Evolutionary conservation across 495 filamentous ascomycete genomes (phyloP), one percentile per base, ranked within the genome.

Genomic region (Lophiostoma macrostomum): DNA sequence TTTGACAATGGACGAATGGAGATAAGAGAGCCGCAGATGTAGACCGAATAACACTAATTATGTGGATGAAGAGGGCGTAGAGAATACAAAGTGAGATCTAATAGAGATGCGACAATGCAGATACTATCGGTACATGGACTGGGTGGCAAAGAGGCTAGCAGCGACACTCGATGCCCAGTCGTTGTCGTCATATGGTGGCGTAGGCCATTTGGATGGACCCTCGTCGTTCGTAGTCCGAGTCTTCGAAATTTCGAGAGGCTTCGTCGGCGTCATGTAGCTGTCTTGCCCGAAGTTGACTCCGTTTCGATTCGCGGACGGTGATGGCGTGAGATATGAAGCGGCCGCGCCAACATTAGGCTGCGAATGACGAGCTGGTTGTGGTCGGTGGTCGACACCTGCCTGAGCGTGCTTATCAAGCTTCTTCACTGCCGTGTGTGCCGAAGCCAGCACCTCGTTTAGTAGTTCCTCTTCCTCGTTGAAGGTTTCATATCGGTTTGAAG

Each of bases 381-480:
- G 34, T 62, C 67, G 22, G 64, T 65, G 27, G 73, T 73, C 18
- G 74, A 64, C 58, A 75, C 73, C 39, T 69, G 67, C 27, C 20
- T 56, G 42, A 27, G 68, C 60, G 40, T 79, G 73, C n/a, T 53
- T 34, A 24, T 80, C 80, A 19, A 85, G 71, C 19, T 74, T 73
- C 38, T 64, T 71, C 4, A 72, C 79, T 32, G 81, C 81, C 53
- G 73, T 78, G 57, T 78, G 76, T 38, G 81, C 77, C 36, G 80
- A 81, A 42, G 76, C 72, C 14, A 86, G 67, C 19, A 76, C 91
- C 69, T 97, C 93, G 62, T 95, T 90, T 10, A 96, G 74, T 11
- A 98, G 79, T 69, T 99, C 93, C 56, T 97, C 93, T 63, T 97
- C 90, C 69, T 99, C 93, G 64, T 96, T 90, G 0, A 94, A 88